Evolutionary conservation across 495 filamentous ascomycete genomes (phyloP), one percentile per base, ranked within the genome.

Genomic region (Aspergillus affinis): DNA sequence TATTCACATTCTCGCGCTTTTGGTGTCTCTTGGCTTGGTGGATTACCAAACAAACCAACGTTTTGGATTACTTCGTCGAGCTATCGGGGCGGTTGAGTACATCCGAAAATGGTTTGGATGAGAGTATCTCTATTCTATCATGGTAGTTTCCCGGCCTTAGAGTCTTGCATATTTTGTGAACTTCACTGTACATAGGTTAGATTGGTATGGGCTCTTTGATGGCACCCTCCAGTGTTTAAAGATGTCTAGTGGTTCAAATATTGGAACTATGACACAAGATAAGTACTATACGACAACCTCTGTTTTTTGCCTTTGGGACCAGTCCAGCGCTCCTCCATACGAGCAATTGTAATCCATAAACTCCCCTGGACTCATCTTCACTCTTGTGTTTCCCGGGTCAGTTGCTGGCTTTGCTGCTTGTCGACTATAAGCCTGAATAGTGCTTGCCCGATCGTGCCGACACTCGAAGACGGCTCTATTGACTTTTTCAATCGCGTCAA

Each of bases 291-390:
- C 29, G 3, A 32, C 29, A 4, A 32, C 3, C 29, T 32, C 7
- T 32, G 29, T 10, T 6, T 32, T 32, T 6, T 32, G 29, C 46
- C 46, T 3, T 1, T 27, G 23, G 6, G 9, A 15, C 73, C 75
- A 78, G 18, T 69, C 62, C 51, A 62, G 50, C 7, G 73, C 75
- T 7, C 76, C 75, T 4, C 54, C 29, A 63, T 80, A 80, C 13
- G 52, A 62, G 47, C 72, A 78, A 58, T 78, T 80, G 59, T 72
- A 80, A 21, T 78, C 72, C 71, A 75, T 72, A 52, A 78, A 80
- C 49, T 80, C 71, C 23, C 61, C 70, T 1, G 74, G 71, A 48
- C 65, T 75, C 74, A 80, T 70, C 0, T 62, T 73, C 8, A 77
- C 65, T 13, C 63, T 66, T 18, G 57, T 70, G 10, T 62, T 62